Percentiles rank a stretch among this genome's conserved stretches.
Evolutionary conservation across 169 alveolate species (phyloP).

Genomic region (Haemoproteus tartakovskyi): DNA sequence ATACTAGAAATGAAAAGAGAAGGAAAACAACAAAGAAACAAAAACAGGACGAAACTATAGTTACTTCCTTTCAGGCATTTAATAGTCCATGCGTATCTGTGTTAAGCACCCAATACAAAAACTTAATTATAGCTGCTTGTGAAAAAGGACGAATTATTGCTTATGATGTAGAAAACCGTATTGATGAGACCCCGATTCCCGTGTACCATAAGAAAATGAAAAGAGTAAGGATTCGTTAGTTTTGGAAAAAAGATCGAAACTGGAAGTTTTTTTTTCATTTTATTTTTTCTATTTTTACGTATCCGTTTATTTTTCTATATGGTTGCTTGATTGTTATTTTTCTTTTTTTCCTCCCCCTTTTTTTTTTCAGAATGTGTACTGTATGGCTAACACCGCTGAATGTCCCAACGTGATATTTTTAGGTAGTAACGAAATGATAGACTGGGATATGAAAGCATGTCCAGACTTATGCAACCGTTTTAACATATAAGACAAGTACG

Average conservation of each 20-base stretch:
- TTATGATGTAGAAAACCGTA: constrained; percentile 6
- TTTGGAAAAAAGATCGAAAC: neutral
- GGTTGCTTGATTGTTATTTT: neutral
- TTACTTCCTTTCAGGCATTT: constrained; percentile 50
- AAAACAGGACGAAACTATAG: no score
- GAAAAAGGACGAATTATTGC: constrained; percentile 39
- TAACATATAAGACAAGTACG: constrained; percentile 20
- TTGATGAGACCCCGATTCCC: neutral
- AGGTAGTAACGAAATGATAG: constrained; percentile 30
- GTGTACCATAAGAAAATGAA: constrained; percentile 17
- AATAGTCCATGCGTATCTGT: constrained; percentile 19
- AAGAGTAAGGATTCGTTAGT: neutral
- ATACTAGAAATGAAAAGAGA: neutral
- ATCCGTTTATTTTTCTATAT: neutral
- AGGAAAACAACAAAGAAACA: no score
- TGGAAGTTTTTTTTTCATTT: neutral
- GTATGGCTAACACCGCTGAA: constrained; percentile 31
- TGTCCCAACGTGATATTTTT: constrained; percentile 53
- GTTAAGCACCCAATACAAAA: constrained; percentile 5
- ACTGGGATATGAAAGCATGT: constrained; percentile 32
- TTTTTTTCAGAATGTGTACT: constrained; percentile 19
- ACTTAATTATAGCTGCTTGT: constrained; percentile 32
- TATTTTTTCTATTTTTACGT: neutral
- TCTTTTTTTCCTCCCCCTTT: neutral
- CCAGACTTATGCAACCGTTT: constrained; percentile 17